Conservation (phyloP, 139 green algal genomes). For the Tetraselmis striata region DNA sequence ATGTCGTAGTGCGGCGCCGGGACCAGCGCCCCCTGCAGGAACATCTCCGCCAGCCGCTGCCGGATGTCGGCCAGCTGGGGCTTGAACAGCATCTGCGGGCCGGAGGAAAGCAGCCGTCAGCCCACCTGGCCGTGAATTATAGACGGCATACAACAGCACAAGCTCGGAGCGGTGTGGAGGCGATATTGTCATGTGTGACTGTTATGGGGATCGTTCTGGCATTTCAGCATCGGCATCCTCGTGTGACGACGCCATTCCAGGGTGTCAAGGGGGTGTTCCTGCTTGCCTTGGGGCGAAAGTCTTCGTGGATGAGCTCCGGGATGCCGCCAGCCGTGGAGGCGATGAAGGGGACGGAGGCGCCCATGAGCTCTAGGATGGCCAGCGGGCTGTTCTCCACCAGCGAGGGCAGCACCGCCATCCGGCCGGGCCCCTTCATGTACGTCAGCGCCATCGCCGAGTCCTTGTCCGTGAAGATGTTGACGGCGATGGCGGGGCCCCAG, state of each 20-base stretch:
- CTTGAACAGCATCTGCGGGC: neutral
- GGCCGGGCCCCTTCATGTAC: neutral
- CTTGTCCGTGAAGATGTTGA: neutral
- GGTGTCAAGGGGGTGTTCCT: no score
- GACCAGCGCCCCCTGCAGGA: neutral
- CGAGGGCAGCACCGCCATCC: slow-evolving; percentile 8
- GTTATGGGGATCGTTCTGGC: no score
- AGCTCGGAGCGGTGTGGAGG: no score
- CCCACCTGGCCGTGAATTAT: no score
- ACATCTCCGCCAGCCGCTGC: neutral
- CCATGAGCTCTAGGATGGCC: slow-evolving; percentile 10
- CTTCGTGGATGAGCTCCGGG: slow-evolving; percentile 10
- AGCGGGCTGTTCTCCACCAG: slow-evolving; percentile 14
- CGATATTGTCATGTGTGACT: no score
- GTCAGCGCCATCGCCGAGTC: neutral
- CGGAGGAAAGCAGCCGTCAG: neutral
- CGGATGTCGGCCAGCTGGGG: neutral
- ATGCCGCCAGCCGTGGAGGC: slow-evolving; percentile 8
- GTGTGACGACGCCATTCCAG: no score
- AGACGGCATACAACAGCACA: no score
- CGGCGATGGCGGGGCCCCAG: neutral
- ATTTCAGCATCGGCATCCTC: no score
- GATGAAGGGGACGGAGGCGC: slow-evolving; percentile 2
- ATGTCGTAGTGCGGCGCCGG: neutral
- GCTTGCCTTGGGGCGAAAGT: neutral